Percentiles rank a stretch among this genome's conserved stretches.
phyloP scores from a whole-genome alignment of 805 yeast species.

The Yamadazyma laniorum region DNA sequence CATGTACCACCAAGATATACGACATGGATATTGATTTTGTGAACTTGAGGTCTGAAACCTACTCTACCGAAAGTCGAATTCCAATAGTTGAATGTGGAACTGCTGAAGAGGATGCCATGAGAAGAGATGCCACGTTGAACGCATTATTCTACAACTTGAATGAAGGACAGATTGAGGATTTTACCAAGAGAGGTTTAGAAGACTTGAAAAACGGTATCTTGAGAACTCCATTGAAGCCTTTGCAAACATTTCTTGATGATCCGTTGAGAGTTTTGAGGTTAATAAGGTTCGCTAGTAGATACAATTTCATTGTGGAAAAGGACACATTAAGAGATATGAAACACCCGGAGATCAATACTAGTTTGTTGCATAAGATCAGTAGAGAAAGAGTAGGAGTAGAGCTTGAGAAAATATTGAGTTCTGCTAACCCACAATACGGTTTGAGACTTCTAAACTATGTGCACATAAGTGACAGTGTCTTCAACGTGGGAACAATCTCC shows the following conservation, averaged over 20 bases:
- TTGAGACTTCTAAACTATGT: slow-evolving; percentile 55
- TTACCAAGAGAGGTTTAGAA: slow-evolving; percentile 69
- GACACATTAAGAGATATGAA: slow-evolving; percentile 66
- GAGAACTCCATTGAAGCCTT: slow-evolving; percentile 85
- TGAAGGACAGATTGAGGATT: slow-evolving; percentile 73
- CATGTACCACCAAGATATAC: slow-evolving; percentile 86
- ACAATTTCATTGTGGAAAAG: slow-evolving; percentile 61
- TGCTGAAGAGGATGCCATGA: slow-evolving; percentile 82
- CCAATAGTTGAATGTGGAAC: slow-evolving; percentile 85
- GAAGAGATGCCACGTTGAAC: slow-evolving; percentile 94
- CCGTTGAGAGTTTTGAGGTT: slow-evolving; percentile 87
- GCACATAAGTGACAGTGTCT: slow-evolving; percentile 56
- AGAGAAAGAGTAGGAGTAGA: slow-evolving; percentile 90
- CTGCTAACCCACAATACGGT: slow-evolving; percentile 63
- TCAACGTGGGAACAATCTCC: slow-evolving; percentile 34
- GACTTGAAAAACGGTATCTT: slow-evolving; percentile 72
- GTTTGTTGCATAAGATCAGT: slow-evolving; percentile 72
- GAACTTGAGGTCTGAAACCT: slow-evolving; percentile 82
- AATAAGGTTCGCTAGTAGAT: slow-evolving; percentile 81
- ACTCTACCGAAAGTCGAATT: slow-evolving; percentile 80
- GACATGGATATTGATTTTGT: slow-evolving; percentile 93
- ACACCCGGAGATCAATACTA: slow-evolving; percentile 50
- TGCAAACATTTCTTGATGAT: slow-evolving; percentile 86
- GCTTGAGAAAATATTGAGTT: slow-evolving; percentile 69
- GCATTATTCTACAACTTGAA: slow-evolving; percentile 85